These are phyloP conservation scores for Benincasa hispida DNA, from an alignment of 306 rosid genomes.

Conservation along the genomic window DNA sequence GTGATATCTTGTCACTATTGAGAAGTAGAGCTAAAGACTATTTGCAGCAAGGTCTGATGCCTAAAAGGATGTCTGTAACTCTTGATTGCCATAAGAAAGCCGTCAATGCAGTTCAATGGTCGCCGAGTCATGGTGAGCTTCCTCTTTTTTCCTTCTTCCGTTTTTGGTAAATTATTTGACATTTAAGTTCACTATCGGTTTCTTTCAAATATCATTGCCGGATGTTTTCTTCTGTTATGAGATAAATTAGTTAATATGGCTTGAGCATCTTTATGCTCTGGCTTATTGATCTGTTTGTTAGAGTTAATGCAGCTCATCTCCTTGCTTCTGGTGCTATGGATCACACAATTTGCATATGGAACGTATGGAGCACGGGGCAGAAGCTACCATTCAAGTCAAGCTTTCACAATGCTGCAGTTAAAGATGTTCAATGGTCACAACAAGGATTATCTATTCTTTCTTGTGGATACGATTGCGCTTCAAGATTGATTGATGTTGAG, in stretches of 20 bases:
- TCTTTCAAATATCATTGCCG: background rate
- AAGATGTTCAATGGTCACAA: conserved; percentile 72
- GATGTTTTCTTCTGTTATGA: background rate
- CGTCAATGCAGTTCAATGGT: conserved; percentile 73
- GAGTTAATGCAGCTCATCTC: conserved; percentile 84
- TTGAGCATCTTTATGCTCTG: background rate
- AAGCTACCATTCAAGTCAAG: conserved; percentile 44
- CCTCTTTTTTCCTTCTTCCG: background rate
- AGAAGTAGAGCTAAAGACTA: conserved; percentile 32
- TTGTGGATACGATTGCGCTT: conserved; percentile 70
- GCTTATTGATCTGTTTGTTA: conserved; percentile 37
- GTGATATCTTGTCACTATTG: conserved; percentile 35
- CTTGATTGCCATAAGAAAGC: conserved; percentile 51
- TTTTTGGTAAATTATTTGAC: conserved; percentile 2
- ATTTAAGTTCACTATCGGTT: background rate
- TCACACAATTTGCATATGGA: conserved; percentile 60
- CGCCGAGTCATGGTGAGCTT: conserved; percentile 51
- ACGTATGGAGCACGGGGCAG: conserved; percentile 71
- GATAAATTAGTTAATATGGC: background rate
- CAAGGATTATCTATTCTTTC: conserved; percentile 61
- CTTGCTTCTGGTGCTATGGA: conserved; percentile 99
- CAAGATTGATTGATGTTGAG: conserved; percentile 75
- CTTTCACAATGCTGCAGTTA: conserved; percentile 64
- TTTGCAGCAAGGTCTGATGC: conserved; percentile 13
- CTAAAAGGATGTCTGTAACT: conserved; percentile 36